A percentile compares a stretch with the other conserved stretches of the same genome.
Conservation (phyloP, 495 filamentous ascomycete genomes). For the Thozetella sp. region DNA sequence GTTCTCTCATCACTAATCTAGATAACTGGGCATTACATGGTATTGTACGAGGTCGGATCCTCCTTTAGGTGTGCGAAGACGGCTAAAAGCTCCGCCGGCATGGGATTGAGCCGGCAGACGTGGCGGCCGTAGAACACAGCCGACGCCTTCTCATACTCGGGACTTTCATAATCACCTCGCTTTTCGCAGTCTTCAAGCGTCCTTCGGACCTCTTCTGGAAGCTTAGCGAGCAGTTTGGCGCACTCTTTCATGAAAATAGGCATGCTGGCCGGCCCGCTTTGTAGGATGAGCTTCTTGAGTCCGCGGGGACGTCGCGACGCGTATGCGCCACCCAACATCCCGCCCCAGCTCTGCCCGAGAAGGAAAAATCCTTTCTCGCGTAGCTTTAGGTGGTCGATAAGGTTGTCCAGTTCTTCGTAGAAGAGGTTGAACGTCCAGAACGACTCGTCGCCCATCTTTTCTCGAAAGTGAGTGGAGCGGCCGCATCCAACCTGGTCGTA, state of each 20-base stretch:
- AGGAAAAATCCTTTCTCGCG: constrained; percentile 31
- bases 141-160: constrained; percentile 41
- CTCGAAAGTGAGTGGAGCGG: constrained; percentile 41
- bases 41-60: constrained; percentile 43
- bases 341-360: constrained; percentile 53
- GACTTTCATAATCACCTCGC: constrained; percentile 1
- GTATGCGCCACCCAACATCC: constrained; percentile 43
- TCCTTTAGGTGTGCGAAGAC: constrained; percentile 37
- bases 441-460: constrained; percentile 36
- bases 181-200: not conserved
- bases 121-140: constrained; percentile 39
- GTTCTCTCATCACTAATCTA: not conserved
- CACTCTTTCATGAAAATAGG: not conserved
- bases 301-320: not conserved
- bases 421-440: constrained; percentile 55
- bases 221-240: not conserved
- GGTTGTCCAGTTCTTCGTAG: constrained; percentile 47
- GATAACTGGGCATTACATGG: constrained; percentile 32
- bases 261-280: constrained; percentile 10
- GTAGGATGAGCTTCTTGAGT: constrained; percentile 1
- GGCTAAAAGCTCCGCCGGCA: constrained; percentile 30
- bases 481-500: constrained; percentile 58
- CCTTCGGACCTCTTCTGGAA: not conserved
- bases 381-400: constrained; percentile 40
- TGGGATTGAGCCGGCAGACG: constrained; percentile 41